Evolutionary conservation across 768 basidiomycete species (phyloP), one percentile per base, ranked within the genome.

Genomic region (Melanogaster broomeanus): DNA sequence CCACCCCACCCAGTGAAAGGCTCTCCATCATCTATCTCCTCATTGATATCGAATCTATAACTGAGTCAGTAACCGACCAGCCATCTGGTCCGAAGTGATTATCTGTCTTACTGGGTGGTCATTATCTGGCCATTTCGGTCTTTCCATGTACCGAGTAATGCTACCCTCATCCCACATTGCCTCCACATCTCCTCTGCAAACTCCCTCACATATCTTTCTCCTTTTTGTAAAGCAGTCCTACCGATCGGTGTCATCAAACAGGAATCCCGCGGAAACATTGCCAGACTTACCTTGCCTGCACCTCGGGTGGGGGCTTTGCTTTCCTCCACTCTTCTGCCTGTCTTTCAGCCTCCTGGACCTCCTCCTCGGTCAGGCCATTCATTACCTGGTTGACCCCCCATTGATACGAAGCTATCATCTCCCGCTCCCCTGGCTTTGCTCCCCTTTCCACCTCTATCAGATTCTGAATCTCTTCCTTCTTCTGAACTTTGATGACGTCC

Each of bases 151-250:
- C 4, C 22, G 4, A 45, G 19, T 11, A 50, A 34, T 2, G 35
- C 21, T 8, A 46, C 34, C 45, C 22, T 19, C 43, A 50, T 50
- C 11, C 49, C n/a, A 15, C 30, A 21, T 24, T 50, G 49, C 44
- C 22, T 47, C 31, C 34, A 50, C 27, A 50, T 46, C 15, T 48
- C 7, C 4, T 27, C 19, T 0, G 33, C 42, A 9, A 50, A 34
- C 9, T 50, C 31, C 6, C 25, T 27, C 22, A 34, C 34, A 30
- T 48, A 15, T 16, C 12, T 11, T 0, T 25, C 18, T 24, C 42
- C 49, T 46, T 50, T 50, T 18, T 46, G 27, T 31, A 18, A 11
- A 4, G 49, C 49, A 18, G 30, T 33, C 13, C 43, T 34, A 4
- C 11, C 2, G 9, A 9, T 25, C 3, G 12, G 2, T 6, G 6